These are phyloP conservation scores for Linnemannia elongata DNA, from an alignment of 192 early-diverging fungal genomes.

Conservation along the genomic window DNA sequence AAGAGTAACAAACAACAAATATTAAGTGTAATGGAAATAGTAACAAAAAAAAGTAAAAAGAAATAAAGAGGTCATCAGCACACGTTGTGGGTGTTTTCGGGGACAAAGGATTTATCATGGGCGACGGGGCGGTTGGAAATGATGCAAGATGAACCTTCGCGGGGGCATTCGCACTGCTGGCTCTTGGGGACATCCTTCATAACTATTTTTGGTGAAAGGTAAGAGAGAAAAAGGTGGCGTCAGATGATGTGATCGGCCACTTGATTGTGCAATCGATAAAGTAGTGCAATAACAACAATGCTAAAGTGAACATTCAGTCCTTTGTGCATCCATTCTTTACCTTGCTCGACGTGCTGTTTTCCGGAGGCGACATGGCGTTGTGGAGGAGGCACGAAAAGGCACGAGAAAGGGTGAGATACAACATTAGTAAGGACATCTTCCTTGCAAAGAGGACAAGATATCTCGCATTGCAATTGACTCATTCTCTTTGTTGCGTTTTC, in stretches of 20 bases:
- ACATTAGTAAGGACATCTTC: background rate
- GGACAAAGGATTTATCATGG: conserved; percentile 4
- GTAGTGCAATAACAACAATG: background rate
- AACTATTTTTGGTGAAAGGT: conserved; percentile 4
- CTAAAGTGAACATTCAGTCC: background rate
- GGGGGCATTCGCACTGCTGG: conserved; percentile 51
- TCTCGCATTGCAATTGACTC: background rate
- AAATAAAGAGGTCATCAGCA: conserved; percentile 15
- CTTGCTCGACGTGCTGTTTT: conserved; percentile 40
- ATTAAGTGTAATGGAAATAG: background rate
- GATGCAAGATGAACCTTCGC: conserved; percentile 47
- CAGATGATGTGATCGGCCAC: background rate
- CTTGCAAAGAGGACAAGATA: background rate
- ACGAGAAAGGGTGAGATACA: background rate
- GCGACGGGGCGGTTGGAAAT: conserved; percentile 29
- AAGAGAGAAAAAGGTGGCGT: background rate
- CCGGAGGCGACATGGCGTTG: background rate
- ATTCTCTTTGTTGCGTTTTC: too few species aligned
- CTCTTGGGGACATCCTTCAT: conserved; percentile 49
- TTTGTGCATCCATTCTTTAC: background rate
- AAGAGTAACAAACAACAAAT: background rate
- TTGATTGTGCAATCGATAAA: background rate
- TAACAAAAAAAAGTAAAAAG: background rate
- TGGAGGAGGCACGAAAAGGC: too few species aligned
- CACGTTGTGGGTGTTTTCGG: background rate